These are phyloP conservation scores for Trichaptum fuscoviolaceum DNA, from an alignment of 768 basidiomycete species.

Conservation along the genomic window DNA sequence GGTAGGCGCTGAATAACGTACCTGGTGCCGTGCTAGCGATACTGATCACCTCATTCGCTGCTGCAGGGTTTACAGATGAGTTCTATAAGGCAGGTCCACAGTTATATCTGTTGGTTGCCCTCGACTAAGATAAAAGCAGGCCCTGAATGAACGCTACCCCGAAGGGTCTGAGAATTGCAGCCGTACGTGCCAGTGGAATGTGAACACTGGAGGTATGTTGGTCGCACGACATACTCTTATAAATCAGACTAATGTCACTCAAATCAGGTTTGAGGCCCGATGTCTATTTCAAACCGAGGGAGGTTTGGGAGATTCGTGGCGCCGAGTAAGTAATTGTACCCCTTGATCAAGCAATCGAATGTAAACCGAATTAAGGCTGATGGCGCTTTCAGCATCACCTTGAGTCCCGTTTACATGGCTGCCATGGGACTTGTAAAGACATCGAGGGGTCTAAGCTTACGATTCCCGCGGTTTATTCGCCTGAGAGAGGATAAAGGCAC, in stretches of 20 bases:
- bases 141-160: constrained; percentile 61
- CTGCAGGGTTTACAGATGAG: constrained; percentile 72
- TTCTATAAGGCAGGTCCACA: constrained; percentile 62
- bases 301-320: constrained; percentile 88
- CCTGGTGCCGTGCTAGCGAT: background rate
- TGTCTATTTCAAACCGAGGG: constrained; percentile 63
- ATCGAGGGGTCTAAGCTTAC: constrained; percentile 61
- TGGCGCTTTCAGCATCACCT: constrained; percentile 51
- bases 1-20: constrained; percentile 35
- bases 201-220: constrained; percentile 54
- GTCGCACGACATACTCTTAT: constrained; percentile 7
- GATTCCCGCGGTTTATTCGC: constrained; percentile 84
- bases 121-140: constrained; percentile 33
- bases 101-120: constrained; percentile 1
- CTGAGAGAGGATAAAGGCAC: constrained; percentile 67
- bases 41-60: constrained; percentile 8
- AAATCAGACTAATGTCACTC: constrained; percentile 7
- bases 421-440: constrained; percentile 58
- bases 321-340: constrained; percentile 46
- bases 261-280: constrained; percentile 54
- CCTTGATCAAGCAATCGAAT: constrained; percentile 6
- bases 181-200: constrained; percentile 48
- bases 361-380: constrained; percentile 12
- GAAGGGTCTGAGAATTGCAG: constrained; percentile 53
- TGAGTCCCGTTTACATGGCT: constrained; percentile 82